These are phyloP conservation scores for Biancaea sappan DNA, from an alignment of 306 rosid genomes.

Conservation along the genomic window DNA sequence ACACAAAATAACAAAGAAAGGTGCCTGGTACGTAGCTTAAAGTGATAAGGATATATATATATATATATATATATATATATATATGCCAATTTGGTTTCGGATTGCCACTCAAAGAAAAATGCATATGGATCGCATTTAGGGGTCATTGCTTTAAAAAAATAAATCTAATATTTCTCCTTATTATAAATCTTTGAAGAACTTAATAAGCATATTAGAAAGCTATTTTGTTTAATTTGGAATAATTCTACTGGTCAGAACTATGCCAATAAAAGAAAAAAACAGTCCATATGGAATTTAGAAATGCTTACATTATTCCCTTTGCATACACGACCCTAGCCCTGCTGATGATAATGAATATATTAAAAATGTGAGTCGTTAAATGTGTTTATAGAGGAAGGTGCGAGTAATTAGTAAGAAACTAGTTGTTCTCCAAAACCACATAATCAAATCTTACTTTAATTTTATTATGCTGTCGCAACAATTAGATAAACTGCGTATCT, in stretches of 20 bases:
- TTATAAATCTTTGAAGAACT: conserved; percentile 17
- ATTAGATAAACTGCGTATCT: too few species aligned
- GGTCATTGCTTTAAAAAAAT: too few species aligned
- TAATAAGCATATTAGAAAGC: conserved; percentile 20
- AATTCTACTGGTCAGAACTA: neutral
- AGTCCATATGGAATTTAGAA: neutral
- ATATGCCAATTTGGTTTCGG: conserved; percentile 29
- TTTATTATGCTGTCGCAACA: too few species aligned
- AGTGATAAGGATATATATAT: conserved; percentile 20
- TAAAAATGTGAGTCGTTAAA: neutral
- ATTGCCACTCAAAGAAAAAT: conserved; percentile 43
- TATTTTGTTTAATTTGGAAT: neutral
- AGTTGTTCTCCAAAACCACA: too few species aligned
- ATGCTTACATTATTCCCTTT: neutral
- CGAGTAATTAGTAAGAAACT: too few species aligned
- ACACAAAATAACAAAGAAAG: neutral
- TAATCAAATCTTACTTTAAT: too few species aligned
- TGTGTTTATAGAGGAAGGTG: neutral
- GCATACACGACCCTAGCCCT: neutral
- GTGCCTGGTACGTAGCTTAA: neutral
- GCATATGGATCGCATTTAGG: conserved; percentile 43
- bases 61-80: too few species aligned
- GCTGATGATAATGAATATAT: neutral
- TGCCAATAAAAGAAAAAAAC: neutral
- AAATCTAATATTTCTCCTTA: conserved; percentile 22